Evolutionary conservation across 352 stramenopile species (phyloP), one percentile per base, ranked within the genome.

Genomic region (Phytophthora quininea): DNA sequence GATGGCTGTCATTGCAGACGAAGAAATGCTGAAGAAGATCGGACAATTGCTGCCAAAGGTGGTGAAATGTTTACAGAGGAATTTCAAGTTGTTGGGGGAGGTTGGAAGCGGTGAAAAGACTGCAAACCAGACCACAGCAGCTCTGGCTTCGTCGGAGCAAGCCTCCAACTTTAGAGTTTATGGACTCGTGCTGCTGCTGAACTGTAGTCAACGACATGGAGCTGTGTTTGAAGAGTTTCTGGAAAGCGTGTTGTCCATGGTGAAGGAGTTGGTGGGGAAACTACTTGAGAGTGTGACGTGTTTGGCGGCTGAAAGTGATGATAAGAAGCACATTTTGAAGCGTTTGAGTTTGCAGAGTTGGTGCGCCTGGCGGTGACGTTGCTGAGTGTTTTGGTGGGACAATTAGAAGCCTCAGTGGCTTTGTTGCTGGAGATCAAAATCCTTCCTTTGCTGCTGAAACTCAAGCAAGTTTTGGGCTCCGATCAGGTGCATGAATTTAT

Each of bases 151-250:
- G 4, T 77, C 79, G 2, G 77, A 93, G 42, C 71, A 89, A 49
- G 76, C 76, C 24, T 81, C 82, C 5, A 93, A 93, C 55, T 79
- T 91, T 19, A 63, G 83, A 2, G 73, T 93, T 11, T 93, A 93
- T 53, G 74, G 77, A 45, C 74, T 93, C 10, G 83, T 93, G 30
- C 71, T 93, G 59, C 71, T 93, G 62, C 69, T 93, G 40, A 93
- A 93, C 53, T 80, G 82, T n/a, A 81, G 79, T 52, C 85, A 93
- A 58, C 73, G 82, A 7, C 71, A 91, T 56, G 67, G 74, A 4
- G 47, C 48, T 4, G 65, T 77, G 5, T 78, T 92, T 7, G 54
- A 15, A 7, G 27, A 67, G 11, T 56, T 79, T 27, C 38, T 85
- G 11, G 55, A 65, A 0, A 50, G 24, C 30, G 2, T 86, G 30